These are phyloP conservation scores for Fusarium sp. DNA, from an alignment of 2,329 filamentous ascomycete species.

Conservation along the genomic window DNA sequence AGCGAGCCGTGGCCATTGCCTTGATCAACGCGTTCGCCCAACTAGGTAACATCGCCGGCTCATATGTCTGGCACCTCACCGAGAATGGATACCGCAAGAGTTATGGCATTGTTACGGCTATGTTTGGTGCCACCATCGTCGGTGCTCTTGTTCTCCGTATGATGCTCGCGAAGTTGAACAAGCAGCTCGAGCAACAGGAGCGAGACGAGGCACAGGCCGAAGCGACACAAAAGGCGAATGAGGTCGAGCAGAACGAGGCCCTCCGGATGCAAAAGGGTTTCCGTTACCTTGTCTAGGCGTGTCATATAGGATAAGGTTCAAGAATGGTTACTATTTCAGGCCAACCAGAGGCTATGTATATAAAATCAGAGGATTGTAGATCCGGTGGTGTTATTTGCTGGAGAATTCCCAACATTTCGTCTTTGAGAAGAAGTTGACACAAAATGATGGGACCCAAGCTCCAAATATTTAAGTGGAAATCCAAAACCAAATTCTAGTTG, in stretches of 20 bases:
- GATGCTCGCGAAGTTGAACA: slow-evolving; percentile 63
- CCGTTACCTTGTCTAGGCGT: slow-evolving; percentile 60
- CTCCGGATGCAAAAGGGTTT: slow-evolving; percentile 62
- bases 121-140: slow-evolving; percentile 71
- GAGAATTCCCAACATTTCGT: too few relatives aligned
- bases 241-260: slow-evolving; percentile 53
- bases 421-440: too few relatives aligned
- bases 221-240: slow-evolving; percentile 55
- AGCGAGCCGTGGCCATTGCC: slow-evolving; percentile 72
- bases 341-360: too few relatives aligned
- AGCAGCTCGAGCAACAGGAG: slow-evolving; percentile 55
- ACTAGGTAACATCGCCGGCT: slow-evolving; percentile 71
- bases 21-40: slow-evolving; percentile 71
- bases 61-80: slow-evolving; percentile 72
- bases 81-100: slow-evolving; percentile 74
- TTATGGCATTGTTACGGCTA: slow-evolving; percentile 74
- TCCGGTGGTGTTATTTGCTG: too few relatives aligned
- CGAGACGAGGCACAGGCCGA: slow-evolving; percentile 55
- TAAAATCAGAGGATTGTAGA: too few relatives aligned
- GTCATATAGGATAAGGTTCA: too few relatives aligned
- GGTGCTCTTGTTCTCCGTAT: slow-evolving; percentile 65
- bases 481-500: too few relatives aligned
- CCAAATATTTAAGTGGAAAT: too few relatives aligned
- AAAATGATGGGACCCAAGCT: too few relatives aligned
- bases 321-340: too few relatives aligned